These are phyloP conservation scores for Coemansia umbellata DNA, from an alignment of 192 early-diverging fungal species.

Conservation along the genomic window DNA sequence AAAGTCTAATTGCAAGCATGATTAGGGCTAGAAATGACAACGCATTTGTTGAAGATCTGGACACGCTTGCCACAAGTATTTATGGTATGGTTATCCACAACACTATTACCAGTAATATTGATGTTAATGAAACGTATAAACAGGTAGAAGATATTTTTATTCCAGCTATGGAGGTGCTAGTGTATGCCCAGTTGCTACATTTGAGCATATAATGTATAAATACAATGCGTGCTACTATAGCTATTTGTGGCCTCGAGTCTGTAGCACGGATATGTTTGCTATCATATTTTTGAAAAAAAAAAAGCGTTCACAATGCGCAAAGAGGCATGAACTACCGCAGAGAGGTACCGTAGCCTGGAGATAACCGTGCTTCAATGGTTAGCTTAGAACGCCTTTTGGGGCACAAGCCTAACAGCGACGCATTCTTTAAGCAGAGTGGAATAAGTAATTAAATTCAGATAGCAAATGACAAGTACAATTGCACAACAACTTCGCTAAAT, in stretches of 20 bases:
- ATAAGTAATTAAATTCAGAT: no score
- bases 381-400: constrained; percentile 68
- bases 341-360: constrained; percentile 4
- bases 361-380: constrained; percentile 61
- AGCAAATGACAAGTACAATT: no score
- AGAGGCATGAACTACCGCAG: constrained; percentile 8
- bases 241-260: no score
- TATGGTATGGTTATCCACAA: constrained; percentile 70
- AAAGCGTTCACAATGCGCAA: constrained; percentile 24
- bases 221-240: constrained; percentile 71
- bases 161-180: constrained; percentile 19
- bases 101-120: constrained; percentile 32
- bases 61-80: constrained; percentile 64
- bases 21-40: constrained; percentile 63
- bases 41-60: constrained; percentile 59
- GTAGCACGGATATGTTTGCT: constrained; percentile 75
- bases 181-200: constrained; percentile 43
- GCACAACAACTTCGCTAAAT: no score
- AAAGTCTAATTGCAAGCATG: constrained; percentile 56
- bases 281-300: constrained; percentile 57
- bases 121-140: no score
- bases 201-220: constrained; percentile 64
- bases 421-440: no score
- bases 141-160: constrained; percentile 6
- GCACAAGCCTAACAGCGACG: no score